Conservation (phyloP, 768 basidiomycete genomes). For the Tylopilus sp. region DNA sequence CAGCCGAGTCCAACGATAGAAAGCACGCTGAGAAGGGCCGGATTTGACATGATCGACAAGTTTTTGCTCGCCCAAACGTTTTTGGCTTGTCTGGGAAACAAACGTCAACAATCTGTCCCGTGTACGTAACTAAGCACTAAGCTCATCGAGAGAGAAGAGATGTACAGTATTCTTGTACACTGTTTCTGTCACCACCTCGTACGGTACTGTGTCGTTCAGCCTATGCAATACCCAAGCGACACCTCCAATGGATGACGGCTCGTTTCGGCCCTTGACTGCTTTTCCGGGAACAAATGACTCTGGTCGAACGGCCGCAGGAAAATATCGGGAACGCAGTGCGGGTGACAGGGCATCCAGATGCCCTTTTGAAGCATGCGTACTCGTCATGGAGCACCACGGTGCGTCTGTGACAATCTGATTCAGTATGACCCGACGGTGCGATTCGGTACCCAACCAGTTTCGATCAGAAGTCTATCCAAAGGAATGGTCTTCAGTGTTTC, state of each 20-base stretch:
- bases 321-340: slow-evolving; percentile 45
- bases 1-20: slow-evolving; percentile 51
- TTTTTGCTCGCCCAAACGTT: not conserved
- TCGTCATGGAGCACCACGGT: slow-evolving; percentile 71
- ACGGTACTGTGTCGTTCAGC: slow-evolving; percentile 41
- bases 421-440: not conserved
- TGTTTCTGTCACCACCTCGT: slow-evolving; percentile 54
- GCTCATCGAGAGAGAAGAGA: slow-evolving; percentile 52
- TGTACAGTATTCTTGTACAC: slow-evolving; percentile 63
- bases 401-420: slow-evolving; percentile 43
- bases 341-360: slow-evolving; percentile 48
- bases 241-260: slow-evolving; percentile 60
- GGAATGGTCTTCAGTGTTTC: slow-evolving; percentile 52
- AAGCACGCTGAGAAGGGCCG: slow-evolving; percentile 10
- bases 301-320: slow-evolving; percentile 49
- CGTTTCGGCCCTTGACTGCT: slow-evolving; percentile 75
- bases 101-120: not conserved
- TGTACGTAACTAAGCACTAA: slow-evolving; percentile 19
- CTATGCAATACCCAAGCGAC: slow-evolving; percentile 70
- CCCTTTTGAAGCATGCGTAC: slow-evolving; percentile 57
- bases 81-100: not conserved
- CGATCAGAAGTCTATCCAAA: slow-evolving; percentile 60
- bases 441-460: slow-evolving; percentile 53
- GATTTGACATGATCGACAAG: slow-evolving; percentile 12
- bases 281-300: slow-evolving; percentile 58